Base-by-base conservation (phyloP, 805 yeast genomes). In the Candida palmyrensis region DNA sequence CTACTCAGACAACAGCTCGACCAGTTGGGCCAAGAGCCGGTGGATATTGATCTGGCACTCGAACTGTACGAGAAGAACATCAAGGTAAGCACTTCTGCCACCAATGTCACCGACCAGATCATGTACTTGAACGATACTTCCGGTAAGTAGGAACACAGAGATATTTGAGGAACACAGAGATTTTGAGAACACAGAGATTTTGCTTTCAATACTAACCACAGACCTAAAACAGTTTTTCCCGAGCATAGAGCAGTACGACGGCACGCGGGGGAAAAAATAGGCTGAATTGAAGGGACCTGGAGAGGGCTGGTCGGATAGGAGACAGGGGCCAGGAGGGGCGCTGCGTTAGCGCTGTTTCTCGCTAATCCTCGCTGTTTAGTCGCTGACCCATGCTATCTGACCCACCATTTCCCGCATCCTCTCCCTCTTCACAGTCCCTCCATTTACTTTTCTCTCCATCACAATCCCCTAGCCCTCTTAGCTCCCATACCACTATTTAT, bases 51-150 rank as follows among this genome's bases (percentile, higher is more conserved):
- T 1, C 59, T 62, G 15, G 83, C 77, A 1, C 43, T 73, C 6
- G 59, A 53, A 6, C 79, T 73, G 39, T 81, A 75, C 46, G 83
- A 79, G 41, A 62, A 64, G 30, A 67, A 60, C 35, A 82, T 78
- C n/a, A 72, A 63, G 51, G 66, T 74, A 58, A 79, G 74, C 36
- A 71, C 71, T 29, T 70, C 82, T 2, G 51, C 69, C n/a, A 66
- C 68, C 28, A 73, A 75, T 38, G 69, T 78, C 33, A 69, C 68
- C 12, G 79, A 79, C 3, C 72, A 69, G 18, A 61, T 62, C 8
- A 54, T 79, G 16, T 80, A 86, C 86, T 60, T 79, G 9, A 72
- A 71, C 14, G 82, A 79, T 36, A 66, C 65, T 28, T 59, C 71
- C 15, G 47, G 56, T 51, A 48, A 30, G 58, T 52, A 41, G 9